Percentiles rank a stretch among this genome's conserved stretches.
phyloP scores from a whole-genome alignment of 2,329 filamentous ascomycete genomes.

The Cytospora schulzeri region DNA sequence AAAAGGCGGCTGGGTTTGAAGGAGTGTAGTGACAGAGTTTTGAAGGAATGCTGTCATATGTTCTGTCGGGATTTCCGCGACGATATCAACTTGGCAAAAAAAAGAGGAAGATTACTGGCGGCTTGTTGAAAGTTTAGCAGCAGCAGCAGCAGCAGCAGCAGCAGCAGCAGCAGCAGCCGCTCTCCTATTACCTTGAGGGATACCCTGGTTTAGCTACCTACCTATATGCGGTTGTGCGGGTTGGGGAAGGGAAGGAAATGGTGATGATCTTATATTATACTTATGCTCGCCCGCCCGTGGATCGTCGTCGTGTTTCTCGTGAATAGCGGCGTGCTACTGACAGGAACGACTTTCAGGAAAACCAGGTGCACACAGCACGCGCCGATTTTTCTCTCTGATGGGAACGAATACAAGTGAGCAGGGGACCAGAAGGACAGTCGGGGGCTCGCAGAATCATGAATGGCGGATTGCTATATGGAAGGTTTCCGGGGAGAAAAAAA shows the following conservation, averaged over 20 bases:
- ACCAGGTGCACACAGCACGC: not conserved
- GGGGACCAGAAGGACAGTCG: too few species aligned
- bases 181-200: constrained; percentile 15
- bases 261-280: not conserved
- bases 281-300: not conserved
- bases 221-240: constrained; percentile 11
- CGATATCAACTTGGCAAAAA: constrained; percentile 4
- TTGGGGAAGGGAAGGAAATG: not conserved
- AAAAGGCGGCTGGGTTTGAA: constrained; percentile 14
- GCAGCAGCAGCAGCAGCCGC: too few species aligned
- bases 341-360: not conserved
- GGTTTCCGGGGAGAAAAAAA: too few species aligned
- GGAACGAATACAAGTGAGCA: not conserved
- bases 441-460: not conserved
- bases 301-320: not conserved
- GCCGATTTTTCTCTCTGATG: not conserved
- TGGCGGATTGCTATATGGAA: too few species aligned
- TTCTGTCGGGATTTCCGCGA: constrained; percentile 3
- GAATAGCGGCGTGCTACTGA: not conserved
- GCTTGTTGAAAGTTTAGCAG: constrained; percentile 11
- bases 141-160: too few species aligned
- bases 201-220: constrained; percentile 21
- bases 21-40: not conserved
- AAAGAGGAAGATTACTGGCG: constrained; percentile 5
- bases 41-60: constrained; percentile 9